A percentile compares a stretch with the other conserved stretches of the same genome.
Evolutionary conservation across 345 rosid genomes (phyloP).

Genomic region (Corchorus capsularis): DNA sequence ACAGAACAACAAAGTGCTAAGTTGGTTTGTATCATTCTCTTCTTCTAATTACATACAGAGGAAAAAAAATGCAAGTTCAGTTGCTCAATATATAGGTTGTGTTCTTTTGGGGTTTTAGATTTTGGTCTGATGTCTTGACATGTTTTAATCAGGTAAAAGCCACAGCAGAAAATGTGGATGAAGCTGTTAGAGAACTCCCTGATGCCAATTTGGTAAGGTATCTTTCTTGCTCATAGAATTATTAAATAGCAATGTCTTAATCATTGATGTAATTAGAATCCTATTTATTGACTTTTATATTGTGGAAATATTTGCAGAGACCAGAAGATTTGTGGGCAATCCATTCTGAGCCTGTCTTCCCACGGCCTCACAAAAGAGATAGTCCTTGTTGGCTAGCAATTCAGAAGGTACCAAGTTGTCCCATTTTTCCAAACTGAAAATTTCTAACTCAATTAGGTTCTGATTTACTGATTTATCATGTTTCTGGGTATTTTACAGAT

Average conservation of each 20-base stretch:
- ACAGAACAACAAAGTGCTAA: conserved; percentile 76
- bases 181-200: conserved; percentile 96
- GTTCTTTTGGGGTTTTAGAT: not conserved
- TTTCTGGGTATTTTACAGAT: conserved; percentile 43
- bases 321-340: conserved; percentile 95
- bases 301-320: conserved; percentile 49
- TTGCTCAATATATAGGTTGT: not conserved
- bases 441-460: not conserved
- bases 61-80: not conserved
- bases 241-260: conserved; percentile 16
- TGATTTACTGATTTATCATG: not conserved
- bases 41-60: not conserved
- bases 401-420: conserved; percentile 52
- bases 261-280: not conserved
- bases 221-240: conserved; percentile 35
- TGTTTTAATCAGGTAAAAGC: conserved; percentile 71
- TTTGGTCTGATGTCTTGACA: conserved; percentile 8
- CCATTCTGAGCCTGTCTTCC: conserved; percentile 74
- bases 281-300: conserved; percentile 13
- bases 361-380: conserved; percentile 80
- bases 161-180: conserved; percentile 97
- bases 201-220: conserved; percentile 98
- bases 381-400: conserved; percentile 81
- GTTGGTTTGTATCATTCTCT: conserved; percentile 47
- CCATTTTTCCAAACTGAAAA: not conserved